Conservation (phyloP, 2,329 filamentous ascomycete genomes). For the Corynespora cassiicola region DNA sequence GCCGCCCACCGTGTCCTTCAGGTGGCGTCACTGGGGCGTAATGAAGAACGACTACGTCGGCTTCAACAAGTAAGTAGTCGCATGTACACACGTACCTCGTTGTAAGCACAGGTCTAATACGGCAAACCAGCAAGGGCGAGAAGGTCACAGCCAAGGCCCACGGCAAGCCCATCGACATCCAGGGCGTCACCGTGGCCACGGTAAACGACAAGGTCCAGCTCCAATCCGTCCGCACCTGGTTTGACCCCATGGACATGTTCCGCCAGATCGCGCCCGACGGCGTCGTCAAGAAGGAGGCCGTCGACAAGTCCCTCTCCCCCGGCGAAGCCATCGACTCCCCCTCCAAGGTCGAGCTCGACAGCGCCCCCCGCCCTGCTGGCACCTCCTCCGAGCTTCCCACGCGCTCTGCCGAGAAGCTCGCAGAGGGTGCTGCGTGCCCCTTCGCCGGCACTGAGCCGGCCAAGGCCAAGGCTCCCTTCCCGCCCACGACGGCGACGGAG, state of each 20-base stretch:
- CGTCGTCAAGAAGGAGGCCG: constrained; percentile 53
- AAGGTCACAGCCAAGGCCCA: constrained; percentile 69
- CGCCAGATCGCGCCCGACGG: constrained; percentile 65
- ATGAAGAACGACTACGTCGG: constrained; percentile 73
- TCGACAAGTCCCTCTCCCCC: constrained; percentile 42
- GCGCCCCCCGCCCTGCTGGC: constrained; percentile 13
- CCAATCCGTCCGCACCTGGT: constrained; percentile 67
- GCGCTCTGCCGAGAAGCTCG: constrained; percentile 7
- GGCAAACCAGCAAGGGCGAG: constrained; percentile 60
- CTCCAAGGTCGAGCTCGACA: constrained; percentile 12
- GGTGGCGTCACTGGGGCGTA: constrained; percentile 72
- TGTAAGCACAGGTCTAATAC: constrained; percentile 7
- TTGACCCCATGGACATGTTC: constrained; percentile 72
- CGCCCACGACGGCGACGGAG: constrained; percentile 2
- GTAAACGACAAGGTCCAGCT: constrained; percentile 68
- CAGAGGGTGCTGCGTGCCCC: constrained; percentile 11
- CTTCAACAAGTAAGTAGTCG: constrained; percentile 61
- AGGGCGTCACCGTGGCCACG: constrained; percentile 67
- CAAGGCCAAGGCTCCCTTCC: constrained; percentile 9
- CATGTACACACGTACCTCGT: neutral
- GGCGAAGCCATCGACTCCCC: constrained; percentile 32
- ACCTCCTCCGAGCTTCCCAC: no score
- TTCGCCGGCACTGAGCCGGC: constrained; percentile 14
- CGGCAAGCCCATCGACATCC: constrained; percentile 66
- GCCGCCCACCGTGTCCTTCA: constrained; percentile 67